A percentile compares a stretch with the other conserved stretches of the same genome.
phyloP scores from a whole-genome alignment of 129 eudicot genomes.

The Flaveria linearis region DNA sequence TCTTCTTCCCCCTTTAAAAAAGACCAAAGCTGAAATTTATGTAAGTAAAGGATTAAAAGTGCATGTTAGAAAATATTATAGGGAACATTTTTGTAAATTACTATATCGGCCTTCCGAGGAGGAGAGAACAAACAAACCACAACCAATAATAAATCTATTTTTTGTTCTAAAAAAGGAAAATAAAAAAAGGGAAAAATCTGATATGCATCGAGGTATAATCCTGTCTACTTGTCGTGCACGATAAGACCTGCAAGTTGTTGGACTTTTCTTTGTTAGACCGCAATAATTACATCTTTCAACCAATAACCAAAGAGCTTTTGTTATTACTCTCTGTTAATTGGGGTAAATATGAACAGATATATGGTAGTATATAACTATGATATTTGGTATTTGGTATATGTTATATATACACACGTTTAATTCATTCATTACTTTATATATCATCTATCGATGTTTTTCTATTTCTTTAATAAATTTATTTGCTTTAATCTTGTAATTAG shows the following conservation, averaged over 20 bases:
- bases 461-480: too few relatives aligned
- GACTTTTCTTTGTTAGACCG: slow-evolving; percentile 9
- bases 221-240: slow-evolving; percentile 28
- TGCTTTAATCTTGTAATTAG: too few relatives aligned
- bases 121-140: slow-evolving; percentile 21
- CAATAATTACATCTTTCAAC: not conserved
- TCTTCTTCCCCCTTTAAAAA: not conserved
- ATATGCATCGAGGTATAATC: slow-evolving; percentile 10
- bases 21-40: not conserved
- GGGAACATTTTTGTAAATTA: slow-evolving; percentile 15
- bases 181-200: not conserved
- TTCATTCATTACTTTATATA: too few relatives aligned
- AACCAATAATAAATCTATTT: not conserved
- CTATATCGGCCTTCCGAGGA: not conserved
- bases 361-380: too few relatives aligned
- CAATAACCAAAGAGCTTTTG: not conserved
- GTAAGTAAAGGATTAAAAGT: not conserved
- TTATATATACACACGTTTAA: too few relatives aligned
- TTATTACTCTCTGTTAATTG: not conserved
- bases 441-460: too few relatives aligned
- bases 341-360: not conserved
- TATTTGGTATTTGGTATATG: too few relatives aligned
- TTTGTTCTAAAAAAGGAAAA: not conserved
- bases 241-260: slow-evolving; percentile 20
- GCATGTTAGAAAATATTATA: slow-evolving; percentile 19